Evolutionary conservation across 495 filamentous ascomycete species (phyloP).

Genomic region (Talaromyces adpressus): DNA sequence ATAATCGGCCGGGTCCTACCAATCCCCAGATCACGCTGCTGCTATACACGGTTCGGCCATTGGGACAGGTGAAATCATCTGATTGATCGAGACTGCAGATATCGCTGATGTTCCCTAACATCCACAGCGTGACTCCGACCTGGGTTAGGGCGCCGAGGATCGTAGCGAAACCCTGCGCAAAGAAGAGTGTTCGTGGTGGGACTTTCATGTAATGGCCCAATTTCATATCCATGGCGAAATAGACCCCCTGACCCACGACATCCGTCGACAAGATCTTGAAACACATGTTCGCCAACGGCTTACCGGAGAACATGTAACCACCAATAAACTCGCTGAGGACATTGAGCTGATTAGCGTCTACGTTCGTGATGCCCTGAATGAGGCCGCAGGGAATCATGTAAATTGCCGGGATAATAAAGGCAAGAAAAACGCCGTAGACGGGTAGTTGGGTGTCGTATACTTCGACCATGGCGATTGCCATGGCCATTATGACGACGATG

Average conservation of each 20-base stretch:
- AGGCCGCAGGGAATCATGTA: slow-evolving; percentile 83
- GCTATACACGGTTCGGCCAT: slow-evolving; percentile 33
- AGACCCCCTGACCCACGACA: slow-evolving; percentile 19
- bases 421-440: slow-evolving; percentile 74
- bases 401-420: slow-evolving; percentile 61
- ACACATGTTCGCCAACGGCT: slow-evolving; percentile 31
- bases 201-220: slow-evolving; percentile 41
- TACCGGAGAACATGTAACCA: slow-evolving; percentile 26
- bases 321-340: slow-evolving; percentile 31
- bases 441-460: slow-evolving; percentile 71
- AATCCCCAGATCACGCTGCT: slow-evolving; percentile 33
- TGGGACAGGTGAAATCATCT: slow-evolving; percentile 34
- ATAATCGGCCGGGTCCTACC: slow-evolving; percentile 28
- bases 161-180: slow-evolving; percentile 31
- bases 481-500: slow-evolving; percentile 64
- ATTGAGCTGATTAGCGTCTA: slow-evolving; percentile 54
- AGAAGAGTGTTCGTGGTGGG: slow-evolving; percentile 31
- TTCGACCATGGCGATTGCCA: slow-evolving; percentile 79
- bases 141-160: slow-evolving; percentile 33
- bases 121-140: slow-evolving; percentile 34
- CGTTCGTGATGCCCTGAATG: slow-evolving; percentile 82
- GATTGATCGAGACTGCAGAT: slow-evolving; percentile 27
- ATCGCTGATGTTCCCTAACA: slow-evolving; percentile 29
- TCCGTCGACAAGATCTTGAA: slow-evolving; percentile 19
- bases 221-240: slow-evolving; percentile 37